A percentile compares a stretch with the other conserved stretches of the same genome.
phyloP scores from a whole-genome alignment of 331 rosid species.

The Acacia pycnantha region DNA sequence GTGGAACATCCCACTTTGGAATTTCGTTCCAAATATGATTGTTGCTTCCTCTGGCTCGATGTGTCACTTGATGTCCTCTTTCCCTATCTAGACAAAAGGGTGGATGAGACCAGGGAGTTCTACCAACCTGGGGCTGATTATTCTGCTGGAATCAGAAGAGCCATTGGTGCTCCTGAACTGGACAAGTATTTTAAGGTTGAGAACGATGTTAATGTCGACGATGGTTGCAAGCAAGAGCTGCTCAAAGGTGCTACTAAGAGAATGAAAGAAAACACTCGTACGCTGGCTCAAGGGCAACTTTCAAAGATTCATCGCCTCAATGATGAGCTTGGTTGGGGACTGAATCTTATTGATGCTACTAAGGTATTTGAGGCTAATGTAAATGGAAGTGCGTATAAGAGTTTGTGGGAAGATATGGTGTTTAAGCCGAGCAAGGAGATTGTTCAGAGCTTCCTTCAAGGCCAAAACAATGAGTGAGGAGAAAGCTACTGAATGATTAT shows the following conservation, averaged over 20 bases:
- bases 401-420: background rate
- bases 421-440: background rate
- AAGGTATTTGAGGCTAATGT: background rate
- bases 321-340: background rate
- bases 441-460: background rate
- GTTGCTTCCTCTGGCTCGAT: constrained; percentile 1
- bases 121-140: background rate
- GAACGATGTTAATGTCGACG: background rate
- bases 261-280: background rate
- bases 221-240: background rate
- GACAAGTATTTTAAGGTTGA: background rate
- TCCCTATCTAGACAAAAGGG: background rate
- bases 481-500: background rate
- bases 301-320: background rate
- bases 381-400: background rate
- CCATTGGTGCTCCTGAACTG: background rate
- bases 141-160: background rate
- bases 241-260: background rate
- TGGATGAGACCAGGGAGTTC: background rate
- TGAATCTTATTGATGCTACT: background rate
- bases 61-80: background rate
- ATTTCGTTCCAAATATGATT: background rate
- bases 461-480: background rate
- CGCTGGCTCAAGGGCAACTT: background rate
- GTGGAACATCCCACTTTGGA: background rate